These are phyloP conservation scores for Acer campestre DNA, from an alignment of 345 rosid species.

Conservation along the genomic window DNA sequence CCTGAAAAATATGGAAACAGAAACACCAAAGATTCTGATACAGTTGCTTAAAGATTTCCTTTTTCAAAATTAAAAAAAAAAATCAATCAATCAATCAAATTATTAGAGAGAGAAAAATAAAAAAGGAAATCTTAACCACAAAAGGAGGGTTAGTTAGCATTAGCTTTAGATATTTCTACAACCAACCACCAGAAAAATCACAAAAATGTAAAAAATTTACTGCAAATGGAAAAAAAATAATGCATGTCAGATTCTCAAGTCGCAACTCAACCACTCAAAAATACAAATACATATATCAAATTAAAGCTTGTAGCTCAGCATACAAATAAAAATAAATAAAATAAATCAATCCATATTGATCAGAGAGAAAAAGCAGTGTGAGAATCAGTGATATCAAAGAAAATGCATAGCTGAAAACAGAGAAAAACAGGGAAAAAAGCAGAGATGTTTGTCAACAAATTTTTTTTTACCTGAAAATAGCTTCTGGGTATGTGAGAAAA, in stretches of 20 bases:
- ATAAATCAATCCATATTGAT: neutral
- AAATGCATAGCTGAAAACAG: neutral
- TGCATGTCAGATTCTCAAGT: constrained; percentile 4
- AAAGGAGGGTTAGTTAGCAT: constrained; percentile 6
- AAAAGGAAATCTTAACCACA: neutral
- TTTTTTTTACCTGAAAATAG: constrained; percentile 11
- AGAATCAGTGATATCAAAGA: neutral
- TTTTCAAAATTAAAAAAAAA: neutral
- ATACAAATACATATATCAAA: neutral
- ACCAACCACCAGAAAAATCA: neutral
- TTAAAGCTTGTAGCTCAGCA: neutral
- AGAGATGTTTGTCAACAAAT: neutral
- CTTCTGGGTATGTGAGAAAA: constrained; percentile 1
- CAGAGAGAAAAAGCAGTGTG: neutral
- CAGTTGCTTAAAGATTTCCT: neutral
- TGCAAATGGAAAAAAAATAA: neutral
- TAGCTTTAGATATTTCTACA: neutral
- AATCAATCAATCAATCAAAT: neutral
- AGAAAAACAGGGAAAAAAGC: neutral
- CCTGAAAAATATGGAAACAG: neutral
- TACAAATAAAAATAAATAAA: neutral
- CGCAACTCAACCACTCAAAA: neutral
- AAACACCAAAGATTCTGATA: neutral
- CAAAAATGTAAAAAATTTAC: neutral
- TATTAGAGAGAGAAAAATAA: constrained; percentile 12